Evolutionary conservation across 1,284 basidiomycete species (phyloP).

Genomic region (Lignosus rhinocerotis): DNA sequence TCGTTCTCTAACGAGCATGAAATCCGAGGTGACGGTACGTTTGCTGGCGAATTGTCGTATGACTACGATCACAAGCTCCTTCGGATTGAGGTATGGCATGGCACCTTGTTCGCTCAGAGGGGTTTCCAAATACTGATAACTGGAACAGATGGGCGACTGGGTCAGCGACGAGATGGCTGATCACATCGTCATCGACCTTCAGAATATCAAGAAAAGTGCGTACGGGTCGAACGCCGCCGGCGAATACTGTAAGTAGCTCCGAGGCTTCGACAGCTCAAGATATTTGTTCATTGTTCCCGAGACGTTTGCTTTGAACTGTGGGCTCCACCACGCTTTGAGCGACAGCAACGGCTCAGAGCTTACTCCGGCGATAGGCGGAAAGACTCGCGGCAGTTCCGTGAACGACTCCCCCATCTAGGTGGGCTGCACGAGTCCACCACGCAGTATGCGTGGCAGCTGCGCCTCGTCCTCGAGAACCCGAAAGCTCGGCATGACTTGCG

Average conservation of each 20-base stretch:
- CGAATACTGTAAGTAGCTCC: constrained; percentile 34
- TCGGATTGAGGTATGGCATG: constrained; percentile 50
- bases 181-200: constrained; percentile 53
- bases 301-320: constrained; percentile 63
- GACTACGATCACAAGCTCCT: constrained; percentile 69
- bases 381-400: constrained; percentile 48
- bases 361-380: constrained; percentile 38
- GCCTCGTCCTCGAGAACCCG: constrained; percentile 49
- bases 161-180: constrained; percentile 49
- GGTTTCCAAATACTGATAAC: too few relatives aligned
- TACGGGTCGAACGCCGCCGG: constrained; percentile 47
- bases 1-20: constrained; percentile 66
- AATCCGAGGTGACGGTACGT: constrained; percentile 36
- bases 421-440: constrained; percentile 52
- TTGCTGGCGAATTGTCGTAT: constrained; percentile 54
- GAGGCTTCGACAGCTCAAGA: background rate
- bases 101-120: background rate
- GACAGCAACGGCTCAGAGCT: constrained; percentile 52
- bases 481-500: constrained; percentile 47
- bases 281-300: constrained; percentile 24
- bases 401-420: constrained; percentile 56
- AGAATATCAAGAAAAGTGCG: constrained; percentile 59
- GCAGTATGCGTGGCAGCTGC: constrained; percentile 66
- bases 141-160: constrained; percentile 51
- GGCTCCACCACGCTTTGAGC: constrained; percentile 58